Evolutionary conservation across 306 rosid species (phyloP).

Genomic region (Comarum palustre): DNA sequence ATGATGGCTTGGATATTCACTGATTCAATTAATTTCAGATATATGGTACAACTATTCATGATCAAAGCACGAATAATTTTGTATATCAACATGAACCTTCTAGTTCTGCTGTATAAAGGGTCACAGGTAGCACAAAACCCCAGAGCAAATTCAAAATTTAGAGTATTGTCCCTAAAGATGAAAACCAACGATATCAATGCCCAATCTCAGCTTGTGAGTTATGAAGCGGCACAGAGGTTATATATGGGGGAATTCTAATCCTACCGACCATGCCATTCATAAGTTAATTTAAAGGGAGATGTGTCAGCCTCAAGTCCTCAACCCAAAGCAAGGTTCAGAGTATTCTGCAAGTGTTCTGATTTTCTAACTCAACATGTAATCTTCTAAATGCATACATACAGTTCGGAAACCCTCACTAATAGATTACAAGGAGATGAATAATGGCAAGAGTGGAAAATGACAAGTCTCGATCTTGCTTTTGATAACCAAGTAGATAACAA

Average conservation of each 20-base stretch:
- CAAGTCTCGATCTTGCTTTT: neutral
- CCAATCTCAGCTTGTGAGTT: neutral
- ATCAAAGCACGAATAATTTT: neutral
- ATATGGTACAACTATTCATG: neutral
- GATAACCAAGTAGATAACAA: neutral
- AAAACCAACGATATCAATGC: neutral
- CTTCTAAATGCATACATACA: neutral
- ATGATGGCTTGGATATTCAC: neutral
- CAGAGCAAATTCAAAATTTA: neutral
- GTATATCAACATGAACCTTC: neutral
- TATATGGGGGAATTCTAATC: neutral
- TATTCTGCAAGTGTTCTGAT: neutral
- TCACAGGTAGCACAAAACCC: neutral
- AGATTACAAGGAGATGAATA: neutral
- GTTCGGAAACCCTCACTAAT: too few relatives aligned
- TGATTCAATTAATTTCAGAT: neutral
- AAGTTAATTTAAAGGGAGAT: neutral
- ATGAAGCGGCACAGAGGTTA: neutral
- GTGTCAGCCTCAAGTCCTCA: neutral
- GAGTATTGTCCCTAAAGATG: neutral
- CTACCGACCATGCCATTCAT: neutral
- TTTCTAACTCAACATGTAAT: neutral
- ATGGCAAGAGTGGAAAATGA: neutral
- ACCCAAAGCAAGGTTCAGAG: neutral
- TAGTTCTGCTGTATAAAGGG: neutral